phyloP scores from a whole-genome alignment of 352 stramenopile species.

The Aphanomyces euteiches region DNA sequence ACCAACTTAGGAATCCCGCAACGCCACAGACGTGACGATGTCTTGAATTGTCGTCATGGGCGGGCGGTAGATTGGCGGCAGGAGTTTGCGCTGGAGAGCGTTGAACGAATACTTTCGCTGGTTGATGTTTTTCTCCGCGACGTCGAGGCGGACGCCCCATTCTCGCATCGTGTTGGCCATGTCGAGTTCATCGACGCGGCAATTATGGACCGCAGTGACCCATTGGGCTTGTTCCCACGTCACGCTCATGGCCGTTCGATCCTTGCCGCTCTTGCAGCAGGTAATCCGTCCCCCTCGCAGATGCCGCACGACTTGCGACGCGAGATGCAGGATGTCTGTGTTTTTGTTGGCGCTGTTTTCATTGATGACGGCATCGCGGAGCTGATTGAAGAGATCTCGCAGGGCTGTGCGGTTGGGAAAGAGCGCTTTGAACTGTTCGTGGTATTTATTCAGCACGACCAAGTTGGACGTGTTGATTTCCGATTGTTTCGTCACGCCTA shows the following conservation, averaged over 20 bases:
- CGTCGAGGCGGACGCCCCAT: conserved; percentile 90
- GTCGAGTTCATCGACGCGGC: background rate
- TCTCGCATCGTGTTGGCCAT: conserved; percentile 82
- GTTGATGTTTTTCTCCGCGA: conserved; percentile 96
- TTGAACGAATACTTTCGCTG: conserved; percentile 97
- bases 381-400: conserved; percentile 49
- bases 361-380: conserved; percentile 5
- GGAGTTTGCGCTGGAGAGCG: conserved; percentile 92
- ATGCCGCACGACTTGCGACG: conserved; percentile 78
- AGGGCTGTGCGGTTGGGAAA: conserved; percentile 50
- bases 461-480: conserved; percentile 58
- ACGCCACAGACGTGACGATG: conserved; percentile 86
- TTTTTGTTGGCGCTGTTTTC: conserved; percentile 73
- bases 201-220: background rate
- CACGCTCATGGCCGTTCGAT: conserved; percentile 96
- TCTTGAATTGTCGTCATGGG: conserved; percentile 87
- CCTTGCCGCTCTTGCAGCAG: conserved; percentile 97
- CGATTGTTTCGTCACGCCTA: conserved; percentile 66
- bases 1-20: conserved; percentile 63
- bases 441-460: conserved; percentile 28
- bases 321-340: conserved; percentile 75
- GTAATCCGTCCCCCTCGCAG: conserved; percentile 90
- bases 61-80: conserved; percentile 89
- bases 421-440: conserved; percentile 52
- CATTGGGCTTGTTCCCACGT: conserved; percentile 90